phyloP scores from a whole-genome alignment of 2,329 filamentous ascomycete species.

The Colletotrichum destructivum region DNA sequence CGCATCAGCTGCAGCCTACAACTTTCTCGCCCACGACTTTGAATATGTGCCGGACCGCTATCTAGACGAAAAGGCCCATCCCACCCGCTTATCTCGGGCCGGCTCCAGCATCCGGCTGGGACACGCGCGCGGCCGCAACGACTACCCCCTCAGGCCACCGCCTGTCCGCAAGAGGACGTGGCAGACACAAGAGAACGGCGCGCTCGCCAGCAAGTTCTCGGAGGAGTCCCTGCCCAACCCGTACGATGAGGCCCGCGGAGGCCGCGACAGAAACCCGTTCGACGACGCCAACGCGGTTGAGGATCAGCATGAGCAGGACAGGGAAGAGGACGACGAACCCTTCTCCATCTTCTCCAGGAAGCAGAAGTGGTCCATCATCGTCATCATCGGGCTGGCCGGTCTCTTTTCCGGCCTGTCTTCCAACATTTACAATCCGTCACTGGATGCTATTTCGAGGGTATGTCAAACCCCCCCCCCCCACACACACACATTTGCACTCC shows the following conservation, averaged over 20 bases:
- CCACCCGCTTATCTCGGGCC: slow-evolving; percentile 35
- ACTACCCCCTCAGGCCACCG: slow-evolving; percentile 25
- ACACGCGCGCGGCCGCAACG: slow-evolving; percentile 26
- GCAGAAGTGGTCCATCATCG: slow-evolving; percentile 62
- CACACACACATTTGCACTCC: no score
- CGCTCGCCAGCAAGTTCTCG: slow-evolving; percentile 13
- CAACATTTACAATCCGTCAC: slow-evolving; percentile 66
- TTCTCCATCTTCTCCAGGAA: slow-evolving; percentile 55
- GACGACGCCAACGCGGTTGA: slow-evolving; percentile 16
- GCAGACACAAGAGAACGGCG: slow-evolving; percentile 16
- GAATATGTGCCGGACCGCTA: slow-evolving; percentile 35
- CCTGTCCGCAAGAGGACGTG: slow-evolving; percentile 35
- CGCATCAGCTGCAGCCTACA: slow-evolving; percentile 31
- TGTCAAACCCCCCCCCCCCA: not conserved
- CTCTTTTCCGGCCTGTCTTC: slow-evolving; percentile 68
- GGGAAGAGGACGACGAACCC: slow-evolving; percentile 1
- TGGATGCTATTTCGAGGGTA: slow-evolving; percentile 56
- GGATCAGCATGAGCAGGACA: not conserved
- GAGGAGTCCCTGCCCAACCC: slow-evolving; percentile 20
- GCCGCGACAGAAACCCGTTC: slow-evolving; percentile 24
- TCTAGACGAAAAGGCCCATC: slow-evolving; percentile 26
- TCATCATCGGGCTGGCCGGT: slow-evolving; percentile 64
- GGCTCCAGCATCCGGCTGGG: slow-evolving; percentile 32
- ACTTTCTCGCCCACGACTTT: slow-evolving; percentile 37
- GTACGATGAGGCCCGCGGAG: slow-evolving; percentile 22